Evolutionary conservation across 768 basidiomycete genomes (phyloP).

Genomic region (Tylopilus intermedius): DNA sequence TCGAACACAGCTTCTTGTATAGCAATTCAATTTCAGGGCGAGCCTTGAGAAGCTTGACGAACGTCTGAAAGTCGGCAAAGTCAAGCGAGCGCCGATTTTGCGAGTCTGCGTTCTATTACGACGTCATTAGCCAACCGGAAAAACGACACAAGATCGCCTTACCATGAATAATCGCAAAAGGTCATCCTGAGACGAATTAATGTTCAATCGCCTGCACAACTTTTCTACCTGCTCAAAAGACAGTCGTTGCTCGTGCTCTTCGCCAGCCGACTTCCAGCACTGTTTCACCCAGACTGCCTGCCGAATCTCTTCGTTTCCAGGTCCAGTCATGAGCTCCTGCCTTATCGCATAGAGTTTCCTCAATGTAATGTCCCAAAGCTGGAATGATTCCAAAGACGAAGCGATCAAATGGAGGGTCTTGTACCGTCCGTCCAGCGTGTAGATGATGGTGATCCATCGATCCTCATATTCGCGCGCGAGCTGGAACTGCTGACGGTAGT

Average conservation of each 20-base stretch:
- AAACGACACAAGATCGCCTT: background rate
- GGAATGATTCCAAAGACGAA: conserved; percentile 54
- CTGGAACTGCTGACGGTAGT: conserved; percentile 68
- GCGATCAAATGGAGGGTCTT: conserved; percentile 87
- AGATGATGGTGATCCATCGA: conserved; percentile 83
- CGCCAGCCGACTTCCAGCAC: conserved; percentile 75
- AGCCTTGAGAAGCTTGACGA: conserved; percentile 79
- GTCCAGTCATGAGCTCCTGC: conserved; percentile 64
- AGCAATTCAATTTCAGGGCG: conserved; percentile 76
- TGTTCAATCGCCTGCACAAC: conserved; percentile 67
- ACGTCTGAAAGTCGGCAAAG: conserved; percentile 73
- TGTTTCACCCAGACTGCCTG: conserved; percentile 74
- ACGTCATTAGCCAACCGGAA: background rate
- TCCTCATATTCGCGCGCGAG: conserved; percentile 56
- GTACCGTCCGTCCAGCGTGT: conserved; percentile 69
- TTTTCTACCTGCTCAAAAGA: conserved; percentile 69
- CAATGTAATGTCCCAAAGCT: conserved; percentile 62
- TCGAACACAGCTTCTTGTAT: conserved; percentile 40
- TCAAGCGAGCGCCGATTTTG: conserved; percentile 57
- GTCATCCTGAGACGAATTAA: conserved; percentile 50
- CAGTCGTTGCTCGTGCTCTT: conserved; percentile 54
- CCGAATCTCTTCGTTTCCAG: conserved; percentile 57
- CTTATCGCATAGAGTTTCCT: conserved; percentile 60
- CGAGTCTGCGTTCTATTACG: conserved; percentile 56
- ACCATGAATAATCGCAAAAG: conserved; percentile 59